Evolutionary conservation across 805 yeast genomes (phyloP), one percentile per base, ranked within the genome.

Genomic region (Candida ipomoeae): DNA sequence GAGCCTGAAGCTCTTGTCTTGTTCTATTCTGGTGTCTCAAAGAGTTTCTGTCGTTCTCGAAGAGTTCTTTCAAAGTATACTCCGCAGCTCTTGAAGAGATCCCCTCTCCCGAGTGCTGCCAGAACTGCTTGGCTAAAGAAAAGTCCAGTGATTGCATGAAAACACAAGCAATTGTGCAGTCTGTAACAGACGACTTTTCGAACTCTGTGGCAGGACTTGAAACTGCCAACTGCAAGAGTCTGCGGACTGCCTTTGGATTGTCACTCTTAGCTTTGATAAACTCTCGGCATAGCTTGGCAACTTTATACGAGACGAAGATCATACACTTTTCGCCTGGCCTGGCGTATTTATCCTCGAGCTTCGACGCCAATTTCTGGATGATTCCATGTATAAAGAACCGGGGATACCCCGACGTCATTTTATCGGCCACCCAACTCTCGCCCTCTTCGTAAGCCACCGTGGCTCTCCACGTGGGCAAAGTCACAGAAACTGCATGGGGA

Each of bases 81-180:
- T 91, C 97, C 1, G 90, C 97, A 64, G 84, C 71, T 60, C 98
- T 75, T 34, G 96, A 88, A 14, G 96, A 88, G 26, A 94, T 80
- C n/a, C 97, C 96, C 67, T 92, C 97, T 26, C 99, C 99, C 0
- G 96, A 75, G 62, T 91, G 97, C 66, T 92, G 97, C 99, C 99
- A 94, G 69, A 89, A 94, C 59, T 82, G 82, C 63, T 89, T 90
- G 37, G 94, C 91, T 3, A 87, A 65, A 1, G 80, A 66, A 54
- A 75, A 82, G 51, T 77, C 82, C 3, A 74, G 71, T 1, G 73
- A 66, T 1, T 88, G 88, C 61, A 86, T 87, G 54, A 94, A 84
- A n/a, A 90, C 89, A 18, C 82, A 86, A 0, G 91, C 85, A 48
- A 92, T 80, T 38, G 80, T 79, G 13, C 90, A 81, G 58, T 84